These are phyloP conservation scores for Galeopsis tetrahit DNA, from an alignment of 257 asterid species.

Conservation along the genomic window DNA sequence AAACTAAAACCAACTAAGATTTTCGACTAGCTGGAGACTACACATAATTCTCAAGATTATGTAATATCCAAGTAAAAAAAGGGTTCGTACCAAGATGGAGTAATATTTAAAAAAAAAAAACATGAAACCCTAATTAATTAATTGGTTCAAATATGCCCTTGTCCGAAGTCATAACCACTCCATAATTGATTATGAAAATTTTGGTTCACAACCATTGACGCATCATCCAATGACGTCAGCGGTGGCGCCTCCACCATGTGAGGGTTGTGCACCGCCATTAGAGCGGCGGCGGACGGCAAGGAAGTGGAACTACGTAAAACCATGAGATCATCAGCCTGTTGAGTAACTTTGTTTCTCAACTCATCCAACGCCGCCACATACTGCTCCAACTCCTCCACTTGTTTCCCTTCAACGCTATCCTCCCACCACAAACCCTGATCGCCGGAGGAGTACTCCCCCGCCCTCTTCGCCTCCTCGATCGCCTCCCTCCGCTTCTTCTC, in stretches of 20 bases:
- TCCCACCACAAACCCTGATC: slow-evolving; percentile 42
- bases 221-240: slow-evolving; percentile 19
- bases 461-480: not conserved
- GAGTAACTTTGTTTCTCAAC: slow-evolving; percentile 35
- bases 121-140: not conserved
- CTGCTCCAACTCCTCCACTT: slow-evolving; percentile 46
- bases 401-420: slow-evolving; percentile 37
- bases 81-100: not conserved
- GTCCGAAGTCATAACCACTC: slow-evolving; percentile 24
- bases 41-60: not conserved
- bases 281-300: slow-evolving; percentile 6
- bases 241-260: not conserved
- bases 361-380: slow-evolving; percentile 48
- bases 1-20: not conserved
- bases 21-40: not conserved
- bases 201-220: slow-evolving; percentile 26
- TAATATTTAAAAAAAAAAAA: not conserved
- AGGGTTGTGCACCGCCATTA: not conserved
- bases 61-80: not conserved
- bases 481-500: slow-evolving; percentile 44
- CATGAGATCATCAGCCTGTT: slow-evolving; percentile 33
- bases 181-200: slow-evolving; percentile 1
- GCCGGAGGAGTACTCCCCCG: slow-evolving; percentile 29
- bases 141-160: not conserved
- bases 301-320: slow-evolving; percentile 24